Percentiles rank a stretch among this genome's conserved stretches.
These are phyloP conservation scores for Lentithecium fluviatile DNA, from an alignment of 495 filamentous ascomycete species.

Conservation along the genomic window DNA sequence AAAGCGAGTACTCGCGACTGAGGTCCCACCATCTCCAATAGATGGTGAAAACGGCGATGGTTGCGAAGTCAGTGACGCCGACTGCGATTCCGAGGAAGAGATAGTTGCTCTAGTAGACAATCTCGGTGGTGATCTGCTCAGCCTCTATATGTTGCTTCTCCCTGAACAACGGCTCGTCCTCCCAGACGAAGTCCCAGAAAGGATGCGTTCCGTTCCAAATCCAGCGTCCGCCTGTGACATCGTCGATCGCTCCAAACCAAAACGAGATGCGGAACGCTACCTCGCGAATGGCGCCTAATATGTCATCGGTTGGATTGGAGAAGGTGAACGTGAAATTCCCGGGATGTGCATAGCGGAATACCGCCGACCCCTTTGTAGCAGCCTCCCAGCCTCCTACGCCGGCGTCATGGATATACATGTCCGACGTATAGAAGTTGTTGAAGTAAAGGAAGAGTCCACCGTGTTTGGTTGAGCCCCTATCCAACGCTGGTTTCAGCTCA, in stretches of 20 bases:
- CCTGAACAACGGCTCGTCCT: too few species aligned
- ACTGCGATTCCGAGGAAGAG: constrained; percentile 7
- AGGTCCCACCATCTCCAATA: constrained; percentile 34
- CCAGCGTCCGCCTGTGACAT: too few species aligned
- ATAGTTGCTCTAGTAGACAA: not conserved
- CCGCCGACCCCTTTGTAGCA: too few species aligned
- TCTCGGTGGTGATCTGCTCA: not conserved
- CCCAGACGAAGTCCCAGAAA: too few species aligned
- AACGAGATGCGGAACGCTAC: not conserved
- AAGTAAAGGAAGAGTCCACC: too few species aligned
- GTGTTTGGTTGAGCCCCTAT: not conserved
- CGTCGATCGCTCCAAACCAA: too few species aligned
- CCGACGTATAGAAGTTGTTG: too few species aligned
- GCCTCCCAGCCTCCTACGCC: too few species aligned
- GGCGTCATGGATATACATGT: too few species aligned
- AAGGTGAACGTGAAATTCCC: too few species aligned
- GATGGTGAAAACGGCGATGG: constrained; percentile 5
- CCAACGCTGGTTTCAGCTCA: not conserved
- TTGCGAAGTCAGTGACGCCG: constrained; percentile 17
- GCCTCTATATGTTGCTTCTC: not conserved
- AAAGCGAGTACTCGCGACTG: constrained; percentile 20
- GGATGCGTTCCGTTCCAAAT: too few species aligned
- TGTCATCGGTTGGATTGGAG: not conserved
- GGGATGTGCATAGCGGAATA: too few species aligned
- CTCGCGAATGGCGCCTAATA: not conserved